phyloP scores from a whole-genome alignment of 306 rosid genomes.

The Quercus variabilis region DNA sequence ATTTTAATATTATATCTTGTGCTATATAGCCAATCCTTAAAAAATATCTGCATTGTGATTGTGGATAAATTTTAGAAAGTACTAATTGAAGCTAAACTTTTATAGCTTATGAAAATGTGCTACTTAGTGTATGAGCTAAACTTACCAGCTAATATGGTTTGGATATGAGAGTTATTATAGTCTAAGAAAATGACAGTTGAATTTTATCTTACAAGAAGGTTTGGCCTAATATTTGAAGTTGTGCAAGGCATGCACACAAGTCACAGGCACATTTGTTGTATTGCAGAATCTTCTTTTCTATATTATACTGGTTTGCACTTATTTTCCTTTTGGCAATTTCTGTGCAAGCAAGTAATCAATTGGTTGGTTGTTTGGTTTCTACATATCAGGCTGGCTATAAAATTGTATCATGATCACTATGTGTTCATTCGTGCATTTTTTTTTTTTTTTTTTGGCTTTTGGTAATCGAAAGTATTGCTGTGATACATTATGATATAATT shows the following conservation, averaged over 20 bases:
- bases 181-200: not conserved
- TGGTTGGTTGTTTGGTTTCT: constrained; percentile 11
- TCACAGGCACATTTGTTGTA: not conserved
- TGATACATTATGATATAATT: constrained; percentile 3
- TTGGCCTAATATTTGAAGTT: not conserved
- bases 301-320: not conserved
- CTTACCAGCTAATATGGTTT: not conserved
- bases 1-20: not conserved
- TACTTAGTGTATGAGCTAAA: not conserved
- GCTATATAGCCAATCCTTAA: not conserved
- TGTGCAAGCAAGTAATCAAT: not conserved
- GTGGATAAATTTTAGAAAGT: too few relatives aligned
- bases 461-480: constrained; percentile 8
- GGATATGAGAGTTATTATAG: not conserved
- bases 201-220: not conserved
- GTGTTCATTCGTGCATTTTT: not conserved
- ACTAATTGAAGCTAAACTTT: too few relatives aligned
- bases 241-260: not conserved
- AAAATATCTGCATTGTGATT: not conserved
- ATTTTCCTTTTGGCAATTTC: not conserved
- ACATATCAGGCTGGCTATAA: not conserved
- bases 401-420: not conserved
- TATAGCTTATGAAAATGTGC: not conserved
- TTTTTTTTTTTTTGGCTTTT: not conserved
- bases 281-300: not conserved